Base-by-base conservation (phyloP, 2,329 filamentous ascomycete species). In the Epichloe brachyelytri region DNA sequence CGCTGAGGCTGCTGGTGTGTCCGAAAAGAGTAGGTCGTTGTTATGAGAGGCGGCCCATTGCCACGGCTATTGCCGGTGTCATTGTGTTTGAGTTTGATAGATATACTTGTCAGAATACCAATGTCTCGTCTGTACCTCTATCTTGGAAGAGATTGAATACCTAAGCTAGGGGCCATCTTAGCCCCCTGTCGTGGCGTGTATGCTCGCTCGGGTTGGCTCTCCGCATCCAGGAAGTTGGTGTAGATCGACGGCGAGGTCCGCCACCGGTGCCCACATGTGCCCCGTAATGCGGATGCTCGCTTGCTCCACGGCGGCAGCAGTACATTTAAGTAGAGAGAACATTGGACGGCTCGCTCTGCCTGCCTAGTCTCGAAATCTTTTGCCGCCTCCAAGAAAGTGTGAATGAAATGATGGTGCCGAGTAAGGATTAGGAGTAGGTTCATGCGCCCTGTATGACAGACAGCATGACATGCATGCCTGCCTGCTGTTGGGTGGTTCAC, bases 21-120 rank as follows among this genome's bases (percentile, higher is more conserved):
- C 49, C 49, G 26, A 30, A 39, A 46, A 43, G 37, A 40, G 49
- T 45, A 46, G 49, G 49, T 46, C 26, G 15, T 36, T 40, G 17
- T 33, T 36, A 48, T 26, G 41, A 51, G 46, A 55, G 46, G 51
- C 55, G 49, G 55, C 53, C 51, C 51, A 43, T 26, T 44, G 39
- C 38, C 36, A 49, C 53, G 54, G 54, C 53, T 55, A 56, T 52
- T 50, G 38, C 48, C 51, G 55, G 54, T 36, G 48, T 41, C 37
- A 36, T 14, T 33, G 43, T 36, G 22, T 22, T 30, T 6, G 19
- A n/a, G 22, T 34, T 20, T 14, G 15, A 20, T 33, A 7, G 15
- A 19, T 7, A 26, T 10, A 14, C 14, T 14, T 14, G 17, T n/a
- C 4, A 37, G 46, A 7, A 36, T 17, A 20, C 14, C 17, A 20